Evolutionary conservation across 495 filamentous ascomycete genomes (phyloP).

Genomic region (Penicillium malachiteum): DNA sequence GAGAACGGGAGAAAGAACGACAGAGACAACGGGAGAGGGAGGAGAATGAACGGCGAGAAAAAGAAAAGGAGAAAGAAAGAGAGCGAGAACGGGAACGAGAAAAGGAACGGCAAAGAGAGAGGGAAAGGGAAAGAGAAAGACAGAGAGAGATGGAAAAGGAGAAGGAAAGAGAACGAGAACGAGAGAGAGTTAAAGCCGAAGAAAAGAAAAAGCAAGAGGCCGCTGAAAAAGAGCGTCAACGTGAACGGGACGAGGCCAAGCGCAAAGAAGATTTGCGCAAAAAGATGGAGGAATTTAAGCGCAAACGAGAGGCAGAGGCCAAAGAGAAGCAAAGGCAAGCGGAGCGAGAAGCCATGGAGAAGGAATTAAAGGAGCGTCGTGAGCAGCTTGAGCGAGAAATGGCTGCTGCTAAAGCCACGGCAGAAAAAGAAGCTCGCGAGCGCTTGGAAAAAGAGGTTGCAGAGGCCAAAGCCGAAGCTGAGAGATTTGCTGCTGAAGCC

Average conservation of each 20-base stretch:
- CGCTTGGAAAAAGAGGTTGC: constrained; percentile 38
- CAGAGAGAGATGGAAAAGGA: constrained; percentile 17
- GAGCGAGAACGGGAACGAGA: background rate
- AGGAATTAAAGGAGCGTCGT: constrained; percentile 46
- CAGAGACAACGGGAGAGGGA: background rate
- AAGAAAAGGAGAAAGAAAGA: constrained; percentile 7
- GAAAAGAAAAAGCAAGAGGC: constrained; percentile 17
- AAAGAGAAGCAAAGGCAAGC: constrained; percentile 45
- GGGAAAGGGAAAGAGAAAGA: background rate
- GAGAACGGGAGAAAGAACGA: constrained; percentile 12
- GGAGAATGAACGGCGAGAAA: background rate
- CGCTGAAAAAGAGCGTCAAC: constrained; percentile 57
- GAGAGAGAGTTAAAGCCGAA: constrained; percentile 4
- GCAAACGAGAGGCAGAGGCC: constrained; percentile 40
- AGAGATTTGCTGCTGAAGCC: constrained; percentile 27
- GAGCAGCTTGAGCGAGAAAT: constrained; percentile 51
- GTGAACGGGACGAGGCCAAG: constrained; percentile 66
- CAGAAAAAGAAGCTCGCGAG: constrained; percentile 47
- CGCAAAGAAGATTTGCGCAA: constrained; percentile 50
- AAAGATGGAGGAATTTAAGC: constrained; percentile 64
- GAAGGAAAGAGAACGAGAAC: background rate
- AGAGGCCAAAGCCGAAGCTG: constrained; percentile 24
- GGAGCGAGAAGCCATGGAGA: constrained; percentile 52
- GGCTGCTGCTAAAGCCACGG: constrained; percentile 44
- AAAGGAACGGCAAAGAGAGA: background rate